Evolutionary conservation across 441 rosid genomes (phyloP).

Genomic region (Populus trichocarpa): DNA sequence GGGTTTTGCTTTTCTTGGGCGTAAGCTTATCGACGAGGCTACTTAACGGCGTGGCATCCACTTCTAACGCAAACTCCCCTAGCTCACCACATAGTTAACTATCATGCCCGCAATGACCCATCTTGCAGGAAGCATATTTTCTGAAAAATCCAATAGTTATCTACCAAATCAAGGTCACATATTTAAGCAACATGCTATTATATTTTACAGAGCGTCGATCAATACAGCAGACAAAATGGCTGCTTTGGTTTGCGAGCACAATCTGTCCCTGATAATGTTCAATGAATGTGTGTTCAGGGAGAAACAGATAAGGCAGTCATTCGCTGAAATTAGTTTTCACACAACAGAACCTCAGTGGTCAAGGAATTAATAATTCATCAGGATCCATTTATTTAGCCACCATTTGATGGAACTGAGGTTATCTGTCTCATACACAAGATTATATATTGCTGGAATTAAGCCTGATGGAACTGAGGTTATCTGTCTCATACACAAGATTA

Average conservation of each 20-base stretch:
- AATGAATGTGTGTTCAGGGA: no score
- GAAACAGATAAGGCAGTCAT: neutral
- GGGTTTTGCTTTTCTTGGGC: no score
- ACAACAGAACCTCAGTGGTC: neutral
- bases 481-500: no score
- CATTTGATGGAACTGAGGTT: conserved; percentile 14
- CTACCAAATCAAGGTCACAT: neutral
- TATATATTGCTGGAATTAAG: conserved; percentile 16
- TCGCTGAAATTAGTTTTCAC: neutral
- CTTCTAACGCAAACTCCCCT: no score
- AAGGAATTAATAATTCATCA: conserved; percentile 4
- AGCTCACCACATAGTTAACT: no score
- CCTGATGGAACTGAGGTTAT: no score
- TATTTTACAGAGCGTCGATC: neutral
- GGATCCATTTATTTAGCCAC: conserved; percentile 33
- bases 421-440: conserved; percentile 25
- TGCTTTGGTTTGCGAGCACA: neutral
- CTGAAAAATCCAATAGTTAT: neutral
- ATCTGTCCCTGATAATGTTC: neutral
- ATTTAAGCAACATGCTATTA: neutral
- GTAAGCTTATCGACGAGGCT: no score
- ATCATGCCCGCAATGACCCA: no score
- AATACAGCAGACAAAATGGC: neutral
- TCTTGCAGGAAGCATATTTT: neutral
- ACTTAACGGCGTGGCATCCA: no score